Conservation (phyloP, 2,329 filamentous ascomycete species). For the Cercospora sp. region DNA sequence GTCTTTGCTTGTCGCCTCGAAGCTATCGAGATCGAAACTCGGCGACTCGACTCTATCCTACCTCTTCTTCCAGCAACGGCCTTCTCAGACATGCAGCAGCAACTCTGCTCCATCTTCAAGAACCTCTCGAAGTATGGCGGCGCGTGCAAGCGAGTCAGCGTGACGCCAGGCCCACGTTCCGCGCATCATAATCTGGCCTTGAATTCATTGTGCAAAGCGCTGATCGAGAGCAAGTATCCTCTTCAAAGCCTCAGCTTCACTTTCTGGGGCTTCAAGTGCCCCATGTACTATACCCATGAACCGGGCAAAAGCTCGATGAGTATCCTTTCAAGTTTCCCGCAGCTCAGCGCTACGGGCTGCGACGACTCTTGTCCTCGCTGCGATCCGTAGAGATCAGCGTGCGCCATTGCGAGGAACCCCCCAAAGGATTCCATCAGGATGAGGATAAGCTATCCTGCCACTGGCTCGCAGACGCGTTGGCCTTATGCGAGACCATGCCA, state of each 20-base stretch:
- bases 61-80: not conserved
- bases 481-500: not conserved
- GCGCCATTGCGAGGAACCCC: not conserved
- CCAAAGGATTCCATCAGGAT: not conserved
- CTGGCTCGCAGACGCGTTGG: not conserved
- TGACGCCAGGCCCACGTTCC: not conserved
- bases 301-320: not conserved
- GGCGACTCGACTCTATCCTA: not conserved
- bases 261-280: not conserved
- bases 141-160: not conserved
- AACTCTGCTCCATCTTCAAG: not conserved
- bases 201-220: not conserved
- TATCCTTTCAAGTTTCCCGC: not conserved
- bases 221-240: not conserved
- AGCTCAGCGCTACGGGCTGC: not conserved
- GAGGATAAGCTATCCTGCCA: not conserved
- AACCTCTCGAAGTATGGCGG: not conserved
- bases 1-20: not conserved
- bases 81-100: not conserved
- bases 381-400: not conserved
- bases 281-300: not conserved
- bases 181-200: not conserved
- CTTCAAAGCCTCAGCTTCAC: not conserved
- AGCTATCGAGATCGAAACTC: not conserved
- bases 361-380: not conserved